Percentiles rank a stretch among this genome's conserved stretches.
These are phyloP conservation scores for Pythium angustatum DNA, from an alignment of 352 stramenopile genomes.

Conservation along the genomic window DNA sequence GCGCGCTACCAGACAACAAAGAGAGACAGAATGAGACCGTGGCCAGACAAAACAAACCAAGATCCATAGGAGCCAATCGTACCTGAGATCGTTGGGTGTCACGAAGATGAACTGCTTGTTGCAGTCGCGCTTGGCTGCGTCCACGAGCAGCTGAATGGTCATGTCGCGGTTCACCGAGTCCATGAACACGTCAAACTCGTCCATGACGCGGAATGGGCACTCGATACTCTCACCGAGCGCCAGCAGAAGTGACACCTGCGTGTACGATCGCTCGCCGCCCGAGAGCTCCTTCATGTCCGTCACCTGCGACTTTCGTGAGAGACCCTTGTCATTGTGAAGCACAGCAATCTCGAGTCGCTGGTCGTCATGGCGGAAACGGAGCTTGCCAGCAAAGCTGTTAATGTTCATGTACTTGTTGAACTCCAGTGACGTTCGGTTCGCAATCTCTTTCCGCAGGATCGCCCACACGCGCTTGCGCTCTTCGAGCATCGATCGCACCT, in stretches of 20 bases:
- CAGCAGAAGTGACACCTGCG: constrained; percentile 95
- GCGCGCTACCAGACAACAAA: constrained; percentile 41
- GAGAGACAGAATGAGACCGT: constrained; percentile 11
- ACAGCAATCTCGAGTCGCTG: constrained; percentile 80
- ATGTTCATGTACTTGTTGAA: constrained; percentile 87
- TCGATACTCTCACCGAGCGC: constrained; percentile 91
- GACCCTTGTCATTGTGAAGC: constrained; percentile 74
- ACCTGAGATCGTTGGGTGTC: constrained; percentile 88
- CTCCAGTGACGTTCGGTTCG: constrained; percentile 69
- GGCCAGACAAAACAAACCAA: constrained; percentile 1
- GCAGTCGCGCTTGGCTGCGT: constrained; percentile 70
- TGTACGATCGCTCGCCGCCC: constrained; percentile 96
- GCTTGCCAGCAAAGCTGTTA: constrained; percentile 84
- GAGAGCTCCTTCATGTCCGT: constrained; percentile 97
- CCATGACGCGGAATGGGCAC: constrained; percentile 96
- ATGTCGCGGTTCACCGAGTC: constrained; percentile 96
- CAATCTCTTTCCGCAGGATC: constrained; percentile 77
- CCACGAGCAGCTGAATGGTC: constrained; percentile 94
- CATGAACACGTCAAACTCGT: constrained; percentile 99
- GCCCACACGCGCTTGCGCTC: constrained; percentile 77
- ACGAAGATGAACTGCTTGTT: constrained; percentile 91
- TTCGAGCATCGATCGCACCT: constrained; percentile 74
- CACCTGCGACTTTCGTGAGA: constrained; percentile 81
- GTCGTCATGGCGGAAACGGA: constrained; percentile 80
- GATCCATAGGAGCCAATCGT: constrained; percentile 18